Evolutionary conservation across 768 basidiomycete species (phyloP), one percentile per base, ranked within the genome.

Genomic region (Rhodocollybia butyracea): DNA sequence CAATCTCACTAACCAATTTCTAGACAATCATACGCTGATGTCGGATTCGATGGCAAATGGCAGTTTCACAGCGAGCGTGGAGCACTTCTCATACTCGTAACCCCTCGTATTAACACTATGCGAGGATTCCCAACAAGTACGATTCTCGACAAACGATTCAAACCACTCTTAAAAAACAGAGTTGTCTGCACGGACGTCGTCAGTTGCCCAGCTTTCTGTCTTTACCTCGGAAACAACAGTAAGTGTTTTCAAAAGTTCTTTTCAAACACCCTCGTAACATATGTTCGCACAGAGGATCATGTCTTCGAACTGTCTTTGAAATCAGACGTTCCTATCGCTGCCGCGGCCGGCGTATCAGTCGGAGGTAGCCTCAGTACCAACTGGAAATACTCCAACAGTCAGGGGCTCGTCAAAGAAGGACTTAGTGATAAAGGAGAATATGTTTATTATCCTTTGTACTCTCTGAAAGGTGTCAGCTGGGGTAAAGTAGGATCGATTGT

Each of bases 161-260:
- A 36, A 22, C n/a, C 29, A 8, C 29, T 52, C 17, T 32, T 52
- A 11, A 52, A 52, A 40, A 38, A 38, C 24, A 39, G 21, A 15
- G 50, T 24, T 8, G 22, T 52, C 38, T 52, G 50, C 22, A 52
- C 50, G 11, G 50, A 52, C 31, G 50, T 52, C 29, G 38, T 40
- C 32, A 36, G 32, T 24, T 52, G 50, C 32, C 50, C 50, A 13
- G 50, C 29, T 40, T 34, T 52, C 26, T 52, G 30, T 38, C 32
- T 52, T 17, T 52, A 52, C 26, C 50, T 52, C 34, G n/a, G 21
- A 34, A 36, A 19, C 6, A 52, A 24, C 34, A 21, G 50, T 52
- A 32, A 36, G 50, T n/a, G n/a, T n/a, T n/a, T 52, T 34, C 8
- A 17, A 11, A 8, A 24, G 6, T 27, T 19, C 10, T 24, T 10